Percentiles rank a stretch among this genome's conserved stretches.
Conservation (phyloP, 177 flowering plant genomes). For the Vitis hybrid region DNA sequence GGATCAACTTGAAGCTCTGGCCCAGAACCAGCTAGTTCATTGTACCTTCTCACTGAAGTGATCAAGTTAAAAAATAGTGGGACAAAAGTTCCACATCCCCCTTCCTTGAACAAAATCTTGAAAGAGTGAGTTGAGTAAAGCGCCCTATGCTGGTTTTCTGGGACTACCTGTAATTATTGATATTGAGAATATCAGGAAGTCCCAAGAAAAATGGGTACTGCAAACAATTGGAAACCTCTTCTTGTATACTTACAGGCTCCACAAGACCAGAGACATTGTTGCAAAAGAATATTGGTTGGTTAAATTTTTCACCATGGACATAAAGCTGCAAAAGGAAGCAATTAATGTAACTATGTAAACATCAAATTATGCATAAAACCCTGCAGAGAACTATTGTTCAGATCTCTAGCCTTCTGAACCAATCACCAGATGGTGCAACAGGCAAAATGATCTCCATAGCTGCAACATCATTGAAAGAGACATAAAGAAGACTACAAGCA, state of each 20-base stretch:
- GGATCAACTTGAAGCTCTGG: conserved; percentile 65
- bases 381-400: too few species aligned
- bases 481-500: too few species aligned
- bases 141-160: conserved; percentile 73
- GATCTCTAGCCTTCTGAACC: too few species aligned
- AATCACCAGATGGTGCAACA: too few species aligned
- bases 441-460: too few species aligned
- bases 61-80: conserved; percentile 87
- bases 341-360: background rate
- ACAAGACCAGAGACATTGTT: conserved; percentile 90
- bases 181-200: background rate
- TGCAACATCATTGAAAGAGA: too few species aligned
- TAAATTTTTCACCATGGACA: conserved; percentile 77
- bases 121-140: conserved; percentile 87
- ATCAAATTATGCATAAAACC: too few species aligned
- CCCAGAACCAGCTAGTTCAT: conserved; percentile 37
- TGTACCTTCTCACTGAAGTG: conserved; percentile 69
- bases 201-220: background rate
- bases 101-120: conserved; percentile 95
- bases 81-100: conserved; percentile 96
- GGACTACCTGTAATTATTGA: conserved; percentile 65
- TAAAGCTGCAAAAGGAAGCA: conserved; percentile 57
- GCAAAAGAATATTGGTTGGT: conserved; percentile 92
- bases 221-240: background rate
- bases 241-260: conserved; percentile 77